Evolutionary conservation across 2,329 filamentous ascomycete species (phyloP), one percentile per base, ranked within the genome.

Genomic region (Aspergillus japonicus): DNA sequence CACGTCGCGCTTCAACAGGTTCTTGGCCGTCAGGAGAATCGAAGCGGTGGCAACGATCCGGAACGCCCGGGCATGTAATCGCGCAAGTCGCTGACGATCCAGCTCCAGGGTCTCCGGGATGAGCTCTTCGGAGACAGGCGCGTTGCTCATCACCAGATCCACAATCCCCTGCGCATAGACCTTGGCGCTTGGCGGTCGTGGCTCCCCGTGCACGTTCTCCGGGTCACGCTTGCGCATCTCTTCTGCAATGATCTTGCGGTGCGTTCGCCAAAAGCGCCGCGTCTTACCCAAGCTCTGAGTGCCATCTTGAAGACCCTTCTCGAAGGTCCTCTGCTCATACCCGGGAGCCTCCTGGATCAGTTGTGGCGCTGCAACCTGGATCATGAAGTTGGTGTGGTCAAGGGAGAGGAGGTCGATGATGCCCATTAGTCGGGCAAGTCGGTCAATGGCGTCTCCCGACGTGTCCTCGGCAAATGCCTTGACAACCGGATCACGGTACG

Each of bases 381-480:
- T 79, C 70, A 88, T 82, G 72, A 87, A 88, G 69, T 89, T 89
- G 6, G 85, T 85, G 67, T 88, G 86, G 68, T 89, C 86, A 31
- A 89, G 75, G 10, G 82, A 85, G 23, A 89, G 76, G 35, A 85
- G 75, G 64, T 89, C 86, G 55, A 88, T 86, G 54, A 86, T 81
- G 56, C 85, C 81, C 64, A 88, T 81, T n/a, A 89, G 75, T 63
- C 82, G 81, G 69, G 86, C 85, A 11, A 88, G 75, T 65, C 87
- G 86, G 66, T 87, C 84, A 57, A 88, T 85, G 71, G 85, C 85
- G 71, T 85, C 82, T 2, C 80, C 76, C 1, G 75, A 77, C 8
- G 69, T 75, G 60, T 86, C 79, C 29, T 84, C 80, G 4, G 80
- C 77, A 57, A 88, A 79, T 3, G 75, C 78, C 67, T 83, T 83